These are phyloP conservation scores for Camellia lanceoleosa DNA, from an alignment of 148 eudicot species.

Conservation along the genomic window DNA sequence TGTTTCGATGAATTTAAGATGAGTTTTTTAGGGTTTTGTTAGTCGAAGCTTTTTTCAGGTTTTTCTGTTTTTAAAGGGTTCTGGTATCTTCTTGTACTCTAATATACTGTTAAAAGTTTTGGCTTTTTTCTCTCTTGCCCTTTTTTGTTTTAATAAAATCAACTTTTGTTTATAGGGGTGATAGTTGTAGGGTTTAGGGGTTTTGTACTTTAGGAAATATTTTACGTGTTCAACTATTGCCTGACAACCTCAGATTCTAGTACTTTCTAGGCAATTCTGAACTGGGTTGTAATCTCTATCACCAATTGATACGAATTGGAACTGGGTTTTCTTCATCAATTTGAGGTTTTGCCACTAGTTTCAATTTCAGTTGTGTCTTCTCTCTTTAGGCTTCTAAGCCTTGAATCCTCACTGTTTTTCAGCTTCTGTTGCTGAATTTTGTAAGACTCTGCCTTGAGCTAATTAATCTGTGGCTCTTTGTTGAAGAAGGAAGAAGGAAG, in stretches of 20 bases:
- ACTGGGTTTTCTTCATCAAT: not conserved
- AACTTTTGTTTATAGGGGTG: not conserved
- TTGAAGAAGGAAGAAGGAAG: not conserved
- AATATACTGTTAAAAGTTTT: slow-evolving; percentile 13
- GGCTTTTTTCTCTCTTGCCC: not conserved
- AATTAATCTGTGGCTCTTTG: not conserved
- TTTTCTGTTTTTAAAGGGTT: not conserved
- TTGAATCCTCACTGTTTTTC: not conserved
- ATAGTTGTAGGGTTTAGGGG: slow-evolving; percentile 51
- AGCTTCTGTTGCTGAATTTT: not conserved
- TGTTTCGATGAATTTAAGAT: slow-evolving; percentile 31
- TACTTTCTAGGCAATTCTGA: not conserved
- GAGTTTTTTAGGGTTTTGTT: slow-evolving; percentile 12
- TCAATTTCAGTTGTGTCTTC: not conserved
- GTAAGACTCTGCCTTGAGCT: not conserved
- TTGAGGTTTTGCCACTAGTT: not conserved
- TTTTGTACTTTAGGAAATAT: slow-evolving; percentile 23
- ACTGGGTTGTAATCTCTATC: slow-evolving; percentile 11
- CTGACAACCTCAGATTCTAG: not conserved
- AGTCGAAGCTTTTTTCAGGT: too few relatives aligned
- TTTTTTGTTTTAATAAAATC: not conserved
- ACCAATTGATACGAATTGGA: not conserved
- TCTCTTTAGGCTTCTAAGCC: not conserved
- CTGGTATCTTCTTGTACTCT: slow-evolving; percentile 11
- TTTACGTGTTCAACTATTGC: slow-evolving; percentile 16